These are phyloP conservation scores for Citrus hindsii DNA, from an alignment of 345 rosid species.

Conservation along the genomic window DNA sequence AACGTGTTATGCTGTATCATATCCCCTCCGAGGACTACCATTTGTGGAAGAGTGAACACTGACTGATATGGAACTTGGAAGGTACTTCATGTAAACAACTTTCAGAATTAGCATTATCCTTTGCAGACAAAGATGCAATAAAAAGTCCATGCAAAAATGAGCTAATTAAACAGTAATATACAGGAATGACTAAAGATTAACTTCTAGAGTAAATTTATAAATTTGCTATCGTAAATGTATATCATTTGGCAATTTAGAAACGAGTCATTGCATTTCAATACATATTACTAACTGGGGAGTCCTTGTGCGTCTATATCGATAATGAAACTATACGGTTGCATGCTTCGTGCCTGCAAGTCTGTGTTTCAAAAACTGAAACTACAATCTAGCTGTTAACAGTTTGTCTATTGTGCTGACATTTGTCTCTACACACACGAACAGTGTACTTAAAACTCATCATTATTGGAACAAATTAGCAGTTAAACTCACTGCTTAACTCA, in stretches of 20 bases:
- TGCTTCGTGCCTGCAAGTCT: background rate
- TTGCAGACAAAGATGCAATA: background rate
- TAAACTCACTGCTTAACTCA: background rate
- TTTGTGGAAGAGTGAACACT: background rate
- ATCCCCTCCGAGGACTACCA: background rate
- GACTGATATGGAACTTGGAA: background rate
- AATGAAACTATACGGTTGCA: background rate
- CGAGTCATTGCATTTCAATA: background rate
- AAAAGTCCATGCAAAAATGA: background rate
- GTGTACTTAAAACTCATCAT: background rate
- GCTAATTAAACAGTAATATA: background rate
- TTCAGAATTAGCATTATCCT: background rate
- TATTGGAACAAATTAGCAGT: background rate
- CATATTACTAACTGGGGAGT: background rate
- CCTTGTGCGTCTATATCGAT: background rate
- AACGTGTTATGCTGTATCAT: background rate
- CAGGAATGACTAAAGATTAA: background rate
- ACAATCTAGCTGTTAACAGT: background rate
- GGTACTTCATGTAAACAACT: background rate
- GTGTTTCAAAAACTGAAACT: no score
- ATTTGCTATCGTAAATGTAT: background rate
- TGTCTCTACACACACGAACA: background rate
- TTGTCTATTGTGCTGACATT: background rate
- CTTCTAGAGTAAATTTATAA: background rate
- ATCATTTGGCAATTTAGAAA: no score